Evolutionary conservation across 2,329 filamentous ascomycete species (phyloP), one percentile per base, ranked within the genome.

Genomic region (Fusarium dlaminii): DNA sequence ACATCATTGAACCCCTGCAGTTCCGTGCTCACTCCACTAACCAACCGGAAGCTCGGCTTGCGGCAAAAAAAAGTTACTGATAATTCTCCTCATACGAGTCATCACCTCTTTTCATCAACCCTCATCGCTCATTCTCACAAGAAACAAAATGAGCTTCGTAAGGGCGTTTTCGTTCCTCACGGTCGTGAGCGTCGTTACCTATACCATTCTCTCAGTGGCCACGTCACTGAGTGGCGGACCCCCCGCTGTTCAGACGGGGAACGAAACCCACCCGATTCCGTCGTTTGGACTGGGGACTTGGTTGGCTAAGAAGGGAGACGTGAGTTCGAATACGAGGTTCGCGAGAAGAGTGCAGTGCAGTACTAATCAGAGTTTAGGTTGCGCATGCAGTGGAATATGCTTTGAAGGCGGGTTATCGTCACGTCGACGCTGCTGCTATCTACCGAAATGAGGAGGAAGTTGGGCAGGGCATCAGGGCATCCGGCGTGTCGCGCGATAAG

Each of bases 381-480:
- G 69, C 63, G 24, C 60, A 63, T n/a, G 89, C 90, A 29, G 89
- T 91, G 65, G 86, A 88, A 74, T 83, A 83, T 40, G 88, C 88
- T 18, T 82, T 90, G 24, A 83, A 83, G 70, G 77, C 81, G 22
- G 89, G 89, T 32, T 90, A 90, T 79, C 83, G 87, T 42, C 87
- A 90, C 75, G 87, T 90, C 71, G 87, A 88, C 78, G 89, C 88
- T 9, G 81, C 82, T 49, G 85, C 90, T 65, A 89, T 89, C 48
- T 93, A 93, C 78, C 88, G 88, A 77, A 92, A 91, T 77, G 90
- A 88, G 71, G 77, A 79, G 7, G 85, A 87, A 69, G 85, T 87
- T 46, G 86, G 86, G 20, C 76, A 83, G 48, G 86, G 85, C 27
- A 87, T 88, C 71, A 81, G 64, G 17, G 73, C 72, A 8, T 76